Conservation (phyloP, 192 early-diverging fungal genomes). For the Geranomyces variabilis region DNA sequence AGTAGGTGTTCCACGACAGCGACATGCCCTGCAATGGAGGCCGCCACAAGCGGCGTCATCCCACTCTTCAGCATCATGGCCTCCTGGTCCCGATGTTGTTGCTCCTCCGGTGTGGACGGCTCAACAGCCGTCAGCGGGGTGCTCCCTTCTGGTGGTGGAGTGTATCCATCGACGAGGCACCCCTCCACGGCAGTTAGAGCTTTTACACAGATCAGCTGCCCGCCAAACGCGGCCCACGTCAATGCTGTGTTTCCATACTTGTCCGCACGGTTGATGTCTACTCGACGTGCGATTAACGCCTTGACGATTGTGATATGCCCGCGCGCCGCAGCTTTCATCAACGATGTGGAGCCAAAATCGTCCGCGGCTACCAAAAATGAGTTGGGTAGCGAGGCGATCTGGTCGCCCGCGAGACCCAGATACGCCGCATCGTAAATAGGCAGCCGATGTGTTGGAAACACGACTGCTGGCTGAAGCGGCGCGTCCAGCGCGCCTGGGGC, state of each 20-base stretch:
- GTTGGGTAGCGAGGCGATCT: not conserved
- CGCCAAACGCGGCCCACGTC: constrained; percentile 43
- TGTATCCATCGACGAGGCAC: constrained; percentile 10
- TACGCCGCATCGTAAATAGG: constrained; percentile 43
- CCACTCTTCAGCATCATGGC: constrained; percentile 11
- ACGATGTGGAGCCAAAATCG: constrained; percentile 41
- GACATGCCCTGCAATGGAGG: constrained; percentile 39
- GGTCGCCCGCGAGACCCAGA: constrained; percentile 26
- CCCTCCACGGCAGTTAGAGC: constrained; percentile 24
- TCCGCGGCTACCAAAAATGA: constrained; percentile 28
- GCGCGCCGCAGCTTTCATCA: constrained; percentile 57
- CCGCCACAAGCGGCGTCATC: constrained; percentile 51
- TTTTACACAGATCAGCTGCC: constrained; percentile 39
- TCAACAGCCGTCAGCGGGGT: constrained; percentile 13
- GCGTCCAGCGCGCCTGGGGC: not conserved
- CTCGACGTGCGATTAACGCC: constrained; percentile 18
- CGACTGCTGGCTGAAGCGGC: not conserved
- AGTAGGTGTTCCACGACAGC: constrained; percentile 46
- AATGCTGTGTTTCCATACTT: constrained; percentile 46
- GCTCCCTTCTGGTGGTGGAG: not conserved
- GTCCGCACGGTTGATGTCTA: constrained; percentile 40
- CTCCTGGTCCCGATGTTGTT: not conserved
- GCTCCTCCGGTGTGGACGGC: not conserved
- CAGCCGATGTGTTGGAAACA: constrained; percentile 16
- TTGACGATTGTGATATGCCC: constrained; percentile 43